Conservation (phyloP, 2,329 filamentous ascomycete species). For the Ascochyta fabae region DNA sequence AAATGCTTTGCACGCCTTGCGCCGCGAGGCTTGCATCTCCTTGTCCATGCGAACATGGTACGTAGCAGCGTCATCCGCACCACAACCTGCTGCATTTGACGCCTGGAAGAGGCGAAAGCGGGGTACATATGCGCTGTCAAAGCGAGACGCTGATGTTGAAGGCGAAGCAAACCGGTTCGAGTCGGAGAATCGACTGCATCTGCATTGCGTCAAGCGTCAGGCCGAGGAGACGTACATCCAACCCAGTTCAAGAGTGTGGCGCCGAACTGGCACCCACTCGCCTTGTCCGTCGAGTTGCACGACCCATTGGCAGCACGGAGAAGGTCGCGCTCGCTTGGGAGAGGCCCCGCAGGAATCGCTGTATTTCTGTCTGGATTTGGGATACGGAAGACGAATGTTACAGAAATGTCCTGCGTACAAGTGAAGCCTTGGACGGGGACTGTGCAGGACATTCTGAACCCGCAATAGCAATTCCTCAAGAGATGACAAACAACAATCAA, state of each 20-base stretch:
- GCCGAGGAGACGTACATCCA: background rate
- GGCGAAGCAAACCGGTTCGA: conserved; percentile 2
- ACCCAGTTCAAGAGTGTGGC: background rate
- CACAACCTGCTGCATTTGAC: background rate
- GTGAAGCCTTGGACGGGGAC: background rate
- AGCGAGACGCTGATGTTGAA: background rate
- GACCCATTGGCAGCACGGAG: background rate
- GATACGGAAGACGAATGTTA: too few relatives aligned
- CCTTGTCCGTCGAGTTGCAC: background rate
- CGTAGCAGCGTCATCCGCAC: conserved; percentile 4
- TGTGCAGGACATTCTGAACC: too few relatives aligned
- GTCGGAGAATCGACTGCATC: background rate
- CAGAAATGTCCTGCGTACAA: background rate
- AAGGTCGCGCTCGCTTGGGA: conserved; percentile 1
- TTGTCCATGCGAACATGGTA: conserved; percentile 2
- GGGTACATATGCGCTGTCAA: conserved; percentile 7
- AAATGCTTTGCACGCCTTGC: conserved; percentile 3
- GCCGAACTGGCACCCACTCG: background rate
- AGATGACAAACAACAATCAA: background rate
- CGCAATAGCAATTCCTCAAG: too few relatives aligned
- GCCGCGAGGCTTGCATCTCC: conserved; percentile 3
- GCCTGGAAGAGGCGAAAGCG: conserved; percentile 7
- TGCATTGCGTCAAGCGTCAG: conserved; percentile 13
- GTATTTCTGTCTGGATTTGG: background rate
- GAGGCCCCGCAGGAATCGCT: background rate